phyloP scores from a whole-genome alignment of 2,329 filamentous ascomycete genomes.

The Claviceps purpurea region DNA sequence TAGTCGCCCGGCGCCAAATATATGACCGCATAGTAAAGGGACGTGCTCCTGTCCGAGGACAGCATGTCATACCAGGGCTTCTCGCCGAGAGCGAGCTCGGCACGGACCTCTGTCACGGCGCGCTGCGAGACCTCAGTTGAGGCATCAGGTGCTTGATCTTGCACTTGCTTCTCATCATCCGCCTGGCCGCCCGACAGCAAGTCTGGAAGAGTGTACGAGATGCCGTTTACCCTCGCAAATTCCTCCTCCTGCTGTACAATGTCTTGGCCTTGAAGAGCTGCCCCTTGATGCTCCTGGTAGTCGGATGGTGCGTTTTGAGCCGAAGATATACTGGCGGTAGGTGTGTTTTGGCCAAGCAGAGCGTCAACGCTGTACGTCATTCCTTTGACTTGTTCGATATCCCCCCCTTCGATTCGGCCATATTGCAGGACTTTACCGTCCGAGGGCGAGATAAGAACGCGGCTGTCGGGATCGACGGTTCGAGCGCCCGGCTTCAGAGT shows the following conservation, averaged over 20 bases:
- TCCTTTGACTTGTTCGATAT: constrained; percentile 97
- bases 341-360: constrained; percentile 58
- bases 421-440: constrained; percentile 89
- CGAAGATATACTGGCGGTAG: constrained; percentile 35
- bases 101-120: constrained; percentile 73
- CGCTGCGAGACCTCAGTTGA: constrained; percentile 48
- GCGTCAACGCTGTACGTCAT: constrained; percentile 97
- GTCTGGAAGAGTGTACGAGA: constrained; percentile 82
- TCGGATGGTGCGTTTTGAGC: constrained; percentile 10
- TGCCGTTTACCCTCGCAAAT: constrained; percentile 88
- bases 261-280: constrained; percentile 41
- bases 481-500: constrained; percentile 79
- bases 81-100: constrained; percentile 64
- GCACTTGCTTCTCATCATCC: constrained; percentile 29
- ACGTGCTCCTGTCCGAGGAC: constrained; percentile 47
- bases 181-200: constrained; percentile 73
- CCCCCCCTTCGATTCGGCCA: constrained; percentile 79
- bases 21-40: constrained; percentile 85
- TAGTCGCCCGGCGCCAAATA: constrained; percentile 97
- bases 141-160: constrained; percentile 53
- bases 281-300: constrained; percentile 12
- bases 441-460: constrained; percentile 73
- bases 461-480: constrained; percentile 68
- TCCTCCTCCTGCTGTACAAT: constrained; percentile 73
- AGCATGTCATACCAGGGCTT: constrained; percentile 59